These are phyloP conservation scores for Paramecium primaurelia DNA, from an alignment of 73 alveolate species.

Conservation along the genomic window DNA sequence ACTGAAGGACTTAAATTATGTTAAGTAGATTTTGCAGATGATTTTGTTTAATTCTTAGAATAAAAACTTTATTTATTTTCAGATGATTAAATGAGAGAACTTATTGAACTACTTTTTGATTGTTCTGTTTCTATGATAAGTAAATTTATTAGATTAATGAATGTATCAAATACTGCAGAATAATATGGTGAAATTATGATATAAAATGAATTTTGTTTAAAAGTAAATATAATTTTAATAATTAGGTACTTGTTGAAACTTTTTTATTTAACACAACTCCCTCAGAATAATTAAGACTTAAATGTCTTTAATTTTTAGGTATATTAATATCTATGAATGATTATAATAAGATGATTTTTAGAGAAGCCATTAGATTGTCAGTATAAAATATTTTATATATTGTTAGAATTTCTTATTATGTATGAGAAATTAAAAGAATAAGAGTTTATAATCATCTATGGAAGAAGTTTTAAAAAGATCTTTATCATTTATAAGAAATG, in stretches of 20 bases:
- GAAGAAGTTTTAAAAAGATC: background rate
- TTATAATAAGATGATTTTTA: slow-evolving; percentile 14
- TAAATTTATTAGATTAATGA: background rate
- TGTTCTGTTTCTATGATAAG: slow-evolving; percentile 41
- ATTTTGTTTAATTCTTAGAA: background rate
- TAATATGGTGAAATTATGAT: background rate
- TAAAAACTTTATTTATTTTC: background rate
- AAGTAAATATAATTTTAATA: background rate
- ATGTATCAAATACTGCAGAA: background rate
- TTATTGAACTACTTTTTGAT: background rate
- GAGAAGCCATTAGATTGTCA: slow-evolving; percentile 12
- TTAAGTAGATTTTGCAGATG: background rate
- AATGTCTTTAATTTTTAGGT: background rate
- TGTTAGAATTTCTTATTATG: background rate
- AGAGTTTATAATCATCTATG: background rate
- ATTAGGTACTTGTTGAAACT: background rate
- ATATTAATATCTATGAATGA: background rate
- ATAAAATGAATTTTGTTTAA: background rate
- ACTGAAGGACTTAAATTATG: slow-evolving; percentile 15
- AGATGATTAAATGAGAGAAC: slow-evolving; percentile 1
- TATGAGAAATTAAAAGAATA: background rate
- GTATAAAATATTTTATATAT: background rate
- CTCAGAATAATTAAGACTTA: background rate
- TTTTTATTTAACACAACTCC: background rate
- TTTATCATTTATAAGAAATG: background rate